These are phyloP conservation scores for Cercospora sesami DNA, from an alignment of 2,329 filamentous ascomycete species.

Conservation along the genomic window DNA sequence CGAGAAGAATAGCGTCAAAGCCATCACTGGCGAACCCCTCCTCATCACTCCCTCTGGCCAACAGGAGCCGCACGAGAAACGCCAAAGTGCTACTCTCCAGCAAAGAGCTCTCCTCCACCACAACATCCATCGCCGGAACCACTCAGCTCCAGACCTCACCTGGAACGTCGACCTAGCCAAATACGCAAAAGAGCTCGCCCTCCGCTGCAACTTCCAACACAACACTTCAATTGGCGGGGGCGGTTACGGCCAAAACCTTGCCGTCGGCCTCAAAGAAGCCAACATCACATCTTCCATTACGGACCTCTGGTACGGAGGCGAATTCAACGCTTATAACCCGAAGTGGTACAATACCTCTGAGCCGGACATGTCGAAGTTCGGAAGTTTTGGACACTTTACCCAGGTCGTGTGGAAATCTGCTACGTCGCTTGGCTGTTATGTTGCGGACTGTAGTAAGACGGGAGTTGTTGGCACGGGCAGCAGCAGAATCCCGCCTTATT, in stretches of 20 bases:
- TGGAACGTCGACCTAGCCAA: constrained; percentile 66
- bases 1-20: constrained; percentile 9
- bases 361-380: constrained; percentile 62
- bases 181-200: constrained; percentile 64
- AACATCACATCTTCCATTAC: constrained; percentile 67
- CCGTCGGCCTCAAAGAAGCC: constrained; percentile 58
- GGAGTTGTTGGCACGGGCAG: constrained; percentile 44
- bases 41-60: constrained; percentile 6
- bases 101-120: constrained; percentile 12
- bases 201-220: constrained; percentile 70
- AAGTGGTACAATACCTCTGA: constrained; percentile 41
- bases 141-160: constrained; percentile 48
- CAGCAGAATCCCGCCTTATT: constrained; percentile 51
- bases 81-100: neutral
- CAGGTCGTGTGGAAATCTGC: constrained; percentile 69
- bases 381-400: constrained; percentile 69
- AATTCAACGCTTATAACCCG: constrained; percentile 59
- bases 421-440: constrained; percentile 62
- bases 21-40: constrained; percentile 2
- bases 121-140: constrained; percentile 23
- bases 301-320: constrained; percentile 83
- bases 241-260: constrained; percentile 90
- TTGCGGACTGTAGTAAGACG: constrained; percentile 53
- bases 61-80: constrained; percentile 6
- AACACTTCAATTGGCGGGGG: constrained; percentile 66